These are phyloP conservation scores for Phytophthora sp. DNA, from an alignment of 352 stramenopile species.

Conservation along the genomic window DNA sequence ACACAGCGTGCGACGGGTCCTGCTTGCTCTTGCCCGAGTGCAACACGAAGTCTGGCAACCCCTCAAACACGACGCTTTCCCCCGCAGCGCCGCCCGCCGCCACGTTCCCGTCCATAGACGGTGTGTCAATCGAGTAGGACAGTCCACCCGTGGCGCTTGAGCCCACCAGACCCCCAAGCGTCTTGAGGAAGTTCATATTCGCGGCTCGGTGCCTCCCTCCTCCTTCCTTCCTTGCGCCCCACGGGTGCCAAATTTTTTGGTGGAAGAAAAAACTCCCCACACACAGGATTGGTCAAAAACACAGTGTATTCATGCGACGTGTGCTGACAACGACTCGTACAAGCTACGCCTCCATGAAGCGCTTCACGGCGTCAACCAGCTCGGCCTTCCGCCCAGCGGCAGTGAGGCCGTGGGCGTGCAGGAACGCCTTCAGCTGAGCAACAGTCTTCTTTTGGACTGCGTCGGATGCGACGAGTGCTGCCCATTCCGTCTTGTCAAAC, in stretches of 20 bases:
- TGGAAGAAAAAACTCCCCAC: constrained; percentile 2
- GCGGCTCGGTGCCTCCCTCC: background rate
- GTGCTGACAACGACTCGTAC: constrained; percentile 6
- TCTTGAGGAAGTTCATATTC: constrained; percentile 91
- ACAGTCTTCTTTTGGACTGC: constrained; percentile 80
- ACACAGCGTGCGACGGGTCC: constrained; percentile 77
- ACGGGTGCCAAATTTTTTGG: constrained; percentile 6
- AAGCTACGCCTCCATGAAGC: constrained; percentile 52
- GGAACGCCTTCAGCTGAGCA: constrained; percentile 70
- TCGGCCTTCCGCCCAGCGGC: constrained; percentile 67
- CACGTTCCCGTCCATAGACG: constrained; percentile 45
- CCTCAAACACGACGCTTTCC: constrained; percentile 60
- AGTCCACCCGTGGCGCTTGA: constrained; percentile 72
- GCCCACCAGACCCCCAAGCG: constrained; percentile 75
- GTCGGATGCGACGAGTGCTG: constrained; percentile 47
- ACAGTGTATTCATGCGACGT: constrained; percentile 27
- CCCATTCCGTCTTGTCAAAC: constrained; percentile 61
- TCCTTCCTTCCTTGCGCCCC: background rate
- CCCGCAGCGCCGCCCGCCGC: constrained; percentile 45
- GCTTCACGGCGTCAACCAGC: constrained; percentile 55
- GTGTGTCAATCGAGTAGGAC: constrained; percentile 64
- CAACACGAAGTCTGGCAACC: constrained; percentile 83
- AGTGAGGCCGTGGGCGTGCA: constrained; percentile 52
- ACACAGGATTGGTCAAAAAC: constrained; percentile 28
- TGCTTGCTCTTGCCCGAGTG: constrained; percentile 88